Base-by-base conservation (phyloP, 495 filamentous ascomycete species). In the Lineolata rhizophorae region DNA sequence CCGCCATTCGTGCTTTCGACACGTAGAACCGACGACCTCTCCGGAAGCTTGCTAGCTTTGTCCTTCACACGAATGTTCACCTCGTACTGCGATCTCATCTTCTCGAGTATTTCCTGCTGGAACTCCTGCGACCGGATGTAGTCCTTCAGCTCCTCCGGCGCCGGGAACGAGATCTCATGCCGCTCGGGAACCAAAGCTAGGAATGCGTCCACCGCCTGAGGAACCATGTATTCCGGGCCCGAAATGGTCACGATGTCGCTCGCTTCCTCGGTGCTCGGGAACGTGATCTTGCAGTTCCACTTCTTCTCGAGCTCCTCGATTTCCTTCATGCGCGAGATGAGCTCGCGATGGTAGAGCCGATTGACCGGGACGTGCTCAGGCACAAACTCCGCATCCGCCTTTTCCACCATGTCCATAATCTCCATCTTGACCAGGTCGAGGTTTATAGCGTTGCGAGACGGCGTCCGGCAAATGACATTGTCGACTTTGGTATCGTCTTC, bases 371-470 rank as follows among this genome's bases (percentile, higher is more conserved):
- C 82, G 27, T 75, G 72, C 55, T 94, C 81, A 11, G 76, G 75
- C 28, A 90, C 84, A 47, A 94, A 93, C 55, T 99, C 87, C 13
- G 85, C 85, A 50, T 95, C 87, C 33, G 73, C 83, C 56, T 91
- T 79, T 55, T 95, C 83, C 29, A 97, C 87, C 87, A 94, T 95
- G 45, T 93, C 85, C 63, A 99, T 78, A 43, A 99, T 99, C 58
- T 99, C 87, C 47, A 80, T 77, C 65, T 95, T 99, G 35, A 99
- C 87, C 16, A 93, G 60, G 52, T 99, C 87, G 25, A 99, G 60
- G 47, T 81, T 93, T 52, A 90, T 77, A 21, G 87, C 87, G 54
- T 99, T 99, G 35, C 87, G 77, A 39, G 87, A 87, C 10, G 87
- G 87, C 0, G 87, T 99, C 16, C 90, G 76, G 51, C 90, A 95